Base-by-base conservation (phyloP, 345 rosid species). In the Boechera divaricarpa region DNA sequence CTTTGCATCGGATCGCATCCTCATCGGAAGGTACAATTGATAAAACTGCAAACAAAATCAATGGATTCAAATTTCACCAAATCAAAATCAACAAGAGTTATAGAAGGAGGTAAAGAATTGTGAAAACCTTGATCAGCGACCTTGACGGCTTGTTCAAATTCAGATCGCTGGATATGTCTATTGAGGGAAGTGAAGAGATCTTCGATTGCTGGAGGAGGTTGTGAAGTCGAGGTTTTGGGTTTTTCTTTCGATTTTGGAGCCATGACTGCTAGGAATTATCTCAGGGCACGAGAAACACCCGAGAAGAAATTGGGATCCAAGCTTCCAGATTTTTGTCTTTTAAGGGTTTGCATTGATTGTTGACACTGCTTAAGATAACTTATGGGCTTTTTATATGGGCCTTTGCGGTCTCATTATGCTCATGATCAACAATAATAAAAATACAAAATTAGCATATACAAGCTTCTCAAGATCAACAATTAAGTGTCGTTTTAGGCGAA, bases 1-100 rank as follows among this genome's bases (percentile, higher is more conserved):
- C 86, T 77, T 95, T 91, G 83, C 99, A 92, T 74, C 88, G 85
- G 79, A 89, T 77, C 56, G 98, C 96, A 66, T 95, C 99, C 80
- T 87, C 98, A 45, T 95, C 98, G 68, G 81, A 82, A 21, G 97
- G 94, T 57, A 83, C 83, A 57, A 86, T 72, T 7, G 89, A 75
- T 38, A 95, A 83, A 54, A 95, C 99, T 95, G 86, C n/a, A 66
- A 18, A 39, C 31, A 6, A 21, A 60, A 26, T 12, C n/a, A 16
- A 2, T 6, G 47, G n/a, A 59, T 5, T 29, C n/a, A 15, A 38
- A 12, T 42, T 29, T 51, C 7, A 28, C 0, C 1, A 58, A n/a
- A 59, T 9, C 9, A 3, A 13, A 33, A 11, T 24, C 42, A 51
- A 45, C 8, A 38, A 57, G n/a, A 9, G 42, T 60, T 72, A 5